Evolutionary conservation across 2,329 filamentous ascomycete species (phyloP), one percentile per base, ranked within the genome.

Genomic region (Cadophora malorum): DNA sequence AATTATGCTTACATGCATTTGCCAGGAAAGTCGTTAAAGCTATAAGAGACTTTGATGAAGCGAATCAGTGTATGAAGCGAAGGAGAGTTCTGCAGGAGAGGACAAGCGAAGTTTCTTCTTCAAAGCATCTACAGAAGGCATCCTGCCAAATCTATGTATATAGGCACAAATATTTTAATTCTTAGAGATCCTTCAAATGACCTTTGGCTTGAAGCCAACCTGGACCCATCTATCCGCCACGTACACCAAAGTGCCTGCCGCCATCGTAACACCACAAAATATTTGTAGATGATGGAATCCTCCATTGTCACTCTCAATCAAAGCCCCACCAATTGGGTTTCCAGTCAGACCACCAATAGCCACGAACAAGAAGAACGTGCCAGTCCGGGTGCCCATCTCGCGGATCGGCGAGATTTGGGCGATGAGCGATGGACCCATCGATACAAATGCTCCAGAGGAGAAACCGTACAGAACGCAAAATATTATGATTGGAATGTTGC

Each of bases 391-490:
- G 16, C 91, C 92, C 41, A 94, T 89, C 76, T 92, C 84, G 23
- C 86, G 82, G 47, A 92, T 85, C 56, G 91, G 89, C 1, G 86
- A 89, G 69, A 93, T 90, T 74, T 93, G 90, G 1, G 89, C 90
- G 25, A 94, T 81, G 16, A 91, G 80, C 0, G 89, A 84, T 0
- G 91, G 88, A 0, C 82, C 82, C 21, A 93, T 80, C 0, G 86
- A 86, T 45, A 91, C 85, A 73, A 89, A 91, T 2, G 86, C 86
- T 14, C 91, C 91, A 0, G 87, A 89, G 16, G 84, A 84, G 76
- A 93, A 91, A 21, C 90, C 91, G 72, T 91, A 93, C 7, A 92
- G 78, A n/a, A 85, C 81, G 14, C 85, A 83, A 76, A 91, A 93
- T 45, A 88, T 81, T 61, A 92, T 83, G 67, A 90, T 86, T 0